phyloP scores from a whole-genome alignment of 1,139 yeast species.

The Yamadazyma jaroonii region DNA sequence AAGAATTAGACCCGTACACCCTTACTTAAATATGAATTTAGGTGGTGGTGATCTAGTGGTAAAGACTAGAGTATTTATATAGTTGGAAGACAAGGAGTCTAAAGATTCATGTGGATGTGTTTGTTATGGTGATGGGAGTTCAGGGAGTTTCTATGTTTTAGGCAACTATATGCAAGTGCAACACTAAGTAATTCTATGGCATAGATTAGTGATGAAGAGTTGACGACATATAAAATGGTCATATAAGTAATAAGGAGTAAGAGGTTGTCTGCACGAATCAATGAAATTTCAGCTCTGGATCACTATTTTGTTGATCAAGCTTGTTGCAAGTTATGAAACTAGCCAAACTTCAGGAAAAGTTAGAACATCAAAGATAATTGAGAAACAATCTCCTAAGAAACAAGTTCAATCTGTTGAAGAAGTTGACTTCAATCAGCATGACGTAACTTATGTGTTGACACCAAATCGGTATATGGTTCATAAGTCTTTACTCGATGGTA shows the following conservation, averaged over 20 bases:
- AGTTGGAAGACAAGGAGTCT: too few relatives aligned
- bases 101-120: too few relatives aligned
- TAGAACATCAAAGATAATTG: constrained; percentile 1
- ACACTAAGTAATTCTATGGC: too few relatives aligned
- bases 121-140: too few relatives aligned
- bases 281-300: neutral
- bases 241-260: neutral
- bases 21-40: neutral
- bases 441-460: constrained; percentile 1
- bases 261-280: too few relatives aligned
- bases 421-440: neutral
- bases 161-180: neutral
- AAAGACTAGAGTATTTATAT: too few relatives aligned
- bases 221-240: too few relatives aligned
- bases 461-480: constrained; percentile 4
- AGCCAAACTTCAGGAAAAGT: neutral
- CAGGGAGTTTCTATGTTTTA: too few relatives aligned
- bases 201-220: too few relatives aligned
- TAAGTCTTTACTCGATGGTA: constrained; percentile 5
- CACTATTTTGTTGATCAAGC: neutral
- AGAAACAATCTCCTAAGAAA: constrained; percentile 1
- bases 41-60: too few relatives aligned
- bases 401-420: constrained; percentile 1
- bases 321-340: neutral
- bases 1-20: neutral